Evolutionary conservation across 306 rosid genomes (phyloP), one percentile per base, ranked within the genome.

Genomic region (Crataegus laevigata): DNA sequence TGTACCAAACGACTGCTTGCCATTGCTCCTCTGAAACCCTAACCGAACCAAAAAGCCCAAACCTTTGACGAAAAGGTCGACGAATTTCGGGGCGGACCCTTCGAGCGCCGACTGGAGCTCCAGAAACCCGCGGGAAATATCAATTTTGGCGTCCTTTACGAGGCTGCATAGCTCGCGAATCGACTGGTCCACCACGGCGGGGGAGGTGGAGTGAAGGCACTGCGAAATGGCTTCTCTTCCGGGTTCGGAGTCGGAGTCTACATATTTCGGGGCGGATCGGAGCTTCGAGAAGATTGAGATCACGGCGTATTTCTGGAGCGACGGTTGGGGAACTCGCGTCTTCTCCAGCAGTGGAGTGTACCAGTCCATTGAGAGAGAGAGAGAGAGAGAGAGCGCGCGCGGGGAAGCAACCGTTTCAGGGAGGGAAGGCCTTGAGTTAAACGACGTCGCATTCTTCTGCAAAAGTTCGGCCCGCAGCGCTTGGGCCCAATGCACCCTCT

Each of bases 101-200:
- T 90, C 87, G 51, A 91, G 90, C 0, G 97, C 91, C 32, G 97
- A 88, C 34, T 84, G 97, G 75, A 94, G 93, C 83, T 94, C 97
- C 25, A 91, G 64, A 50, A 87, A 78, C 6, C 88, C 97, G 22
- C 84, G 85, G 36, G 82, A 19, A 25, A 89, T 11, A 28, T 82
- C 74, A 63, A 90, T n/a, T 29, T 77, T 71, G 17, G 90, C 72
- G 64, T 90, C 96, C 7, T 75, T 67, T 5, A 89, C 97, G 51
- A 94, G 84, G 83, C 89, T 86, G 82, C 98, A 94, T 14, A 94
- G 77, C 79, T 90, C 96, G 61, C 98, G 93, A 32, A 94, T 86
- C 10, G 98, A 86, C 66, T 89, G 93, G 74, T 94, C 98, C 50
- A 94, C 85, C 76, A 94, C 91, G 77, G 85, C 75, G 26, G 96